A percentile compares a stretch with the other conserved stretches of the same genome.
Evolutionary conservation across 192 early-diverging fungal species (phyloP).

Genomic region (Phycomyces blakesleeanus): DNA sequence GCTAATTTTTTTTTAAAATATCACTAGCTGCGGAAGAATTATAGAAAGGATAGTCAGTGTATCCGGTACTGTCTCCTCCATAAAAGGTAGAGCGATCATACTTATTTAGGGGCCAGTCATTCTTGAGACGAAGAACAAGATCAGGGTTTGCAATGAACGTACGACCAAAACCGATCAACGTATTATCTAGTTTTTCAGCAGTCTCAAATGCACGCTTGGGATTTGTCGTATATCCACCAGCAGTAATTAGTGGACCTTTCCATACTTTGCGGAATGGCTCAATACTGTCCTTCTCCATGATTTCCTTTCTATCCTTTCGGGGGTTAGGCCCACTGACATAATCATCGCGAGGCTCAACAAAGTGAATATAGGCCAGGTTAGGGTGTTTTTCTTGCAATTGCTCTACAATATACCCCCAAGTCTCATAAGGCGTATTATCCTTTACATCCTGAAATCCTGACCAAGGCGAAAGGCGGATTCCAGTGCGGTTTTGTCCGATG

Average conservation of each 20-base stretch:
- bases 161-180: constrained; percentile 30
- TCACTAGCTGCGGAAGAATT: too few species aligned
- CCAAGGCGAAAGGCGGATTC: constrained; percentile 31
- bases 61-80: constrained; percentile 10
- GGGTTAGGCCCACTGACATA: background rate
- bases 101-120: constrained; percentile 21
- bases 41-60: constrained; percentile 32
- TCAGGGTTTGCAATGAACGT: constrained; percentile 38
- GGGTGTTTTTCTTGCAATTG: constrained; percentile 22
- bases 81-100: constrained; percentile 31
- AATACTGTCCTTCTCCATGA: background rate
- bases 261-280: constrained; percentile 6
- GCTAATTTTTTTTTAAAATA: too few species aligned
- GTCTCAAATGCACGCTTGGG: constrained; percentile 3
- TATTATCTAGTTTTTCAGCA: constrained; percentile 11
- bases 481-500: constrained; percentile 21
- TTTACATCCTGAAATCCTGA: constrained; percentile 26
- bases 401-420: constrained; percentile 22
- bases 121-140: constrained; percentile 20
- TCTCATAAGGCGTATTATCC: constrained; percentile 17
- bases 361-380: constrained; percentile 28
- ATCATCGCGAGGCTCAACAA: constrained; percentile 20
- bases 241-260: constrained; percentile 9
- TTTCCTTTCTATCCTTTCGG: background rate
- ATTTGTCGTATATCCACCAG: constrained; percentile 23